Conservation (phyloP, 768 basidiomycete species). For the Mycena metata region DNA sequence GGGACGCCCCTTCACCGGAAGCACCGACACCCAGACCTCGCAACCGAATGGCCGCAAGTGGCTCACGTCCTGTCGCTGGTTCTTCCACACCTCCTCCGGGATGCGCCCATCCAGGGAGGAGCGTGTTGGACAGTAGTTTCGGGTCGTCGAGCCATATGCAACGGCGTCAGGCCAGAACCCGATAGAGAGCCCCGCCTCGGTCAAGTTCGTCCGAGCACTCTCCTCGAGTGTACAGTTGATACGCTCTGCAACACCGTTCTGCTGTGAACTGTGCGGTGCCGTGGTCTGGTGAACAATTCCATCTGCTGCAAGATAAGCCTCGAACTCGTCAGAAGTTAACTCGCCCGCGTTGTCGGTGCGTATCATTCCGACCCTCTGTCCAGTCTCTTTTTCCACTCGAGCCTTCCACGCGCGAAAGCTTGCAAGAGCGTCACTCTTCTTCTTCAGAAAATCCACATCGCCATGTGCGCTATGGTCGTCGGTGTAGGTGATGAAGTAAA, state of each 20-base stretch:
- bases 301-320: constrained; percentile 30
- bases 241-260: constrained; percentile 52
- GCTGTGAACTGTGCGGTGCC: constrained; percentile 44
- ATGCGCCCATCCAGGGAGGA: constrained; percentile 15
- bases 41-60: constrained; percentile 15
- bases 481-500: constrained; percentile 17
- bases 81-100: constrained; percentile 11
- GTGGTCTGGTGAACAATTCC: constrained; percentile 48
- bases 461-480: constrained; percentile 2
- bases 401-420: constrained; percentile 27
- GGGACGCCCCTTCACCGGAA: constrained; percentile 2
- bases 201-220: background rate
- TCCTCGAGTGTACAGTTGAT: constrained; percentile 43
- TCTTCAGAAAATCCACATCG: constrained; percentile 15
- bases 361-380: constrained; percentile 28
- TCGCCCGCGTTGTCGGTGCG: constrained; percentile 45
- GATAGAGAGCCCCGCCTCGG: background rate
- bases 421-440: constrained; percentile 28
- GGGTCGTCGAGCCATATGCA: background rate
- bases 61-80: background rate
- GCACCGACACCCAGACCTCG: background rate
- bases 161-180: constrained; percentile 12
- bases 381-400: constrained; percentile 37
- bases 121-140: constrained; percentile 4
- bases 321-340: constrained; percentile 37